Percentiles rank a stretch among this genome's conserved stretches.
These are phyloP conservation scores for Paramyrothecium roridum DNA, from an alignment of 2,329 filamentous ascomycete genomes.

Conservation along the genomic window DNA sequence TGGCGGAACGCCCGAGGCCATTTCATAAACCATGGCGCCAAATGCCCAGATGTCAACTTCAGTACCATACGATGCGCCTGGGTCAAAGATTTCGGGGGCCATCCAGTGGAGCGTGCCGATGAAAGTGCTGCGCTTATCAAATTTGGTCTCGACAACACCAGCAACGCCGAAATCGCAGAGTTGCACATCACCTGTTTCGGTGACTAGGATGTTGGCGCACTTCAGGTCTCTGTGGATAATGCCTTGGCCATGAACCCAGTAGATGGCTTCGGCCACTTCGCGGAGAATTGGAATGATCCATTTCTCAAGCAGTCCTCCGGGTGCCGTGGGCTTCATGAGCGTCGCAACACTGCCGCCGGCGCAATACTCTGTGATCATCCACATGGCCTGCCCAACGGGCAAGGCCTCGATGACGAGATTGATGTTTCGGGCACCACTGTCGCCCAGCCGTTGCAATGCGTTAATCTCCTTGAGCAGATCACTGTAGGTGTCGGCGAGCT, in stretches of 20 bases:
- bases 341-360: constrained; percentile 79
- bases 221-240: constrained; percentile 73
- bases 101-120: constrained; percentile 86
- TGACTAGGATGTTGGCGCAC: constrained; percentile 77
- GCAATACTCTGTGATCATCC: constrained; percentile 86
- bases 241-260: constrained; percentile 65
- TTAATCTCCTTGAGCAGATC: constrained; percentile 68
- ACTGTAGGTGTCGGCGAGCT: constrained; percentile 63
- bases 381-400: constrained; percentile 74
- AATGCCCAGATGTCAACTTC: constrained; percentile 84
- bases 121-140: constrained; percentile 75
- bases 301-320: constrained; percentile 65
- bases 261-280: constrained; percentile 63
- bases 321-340: constrained; percentile 64
- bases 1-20: constrained; percentile 74
- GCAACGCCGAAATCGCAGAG: constrained; percentile 84
- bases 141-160: constrained; percentile 70
- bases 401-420: constrained; percentile 79
- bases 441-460: constrained; percentile 68
- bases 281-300: constrained; percentile 67
- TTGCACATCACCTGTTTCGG: constrained; percentile 73
- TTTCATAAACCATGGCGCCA: constrained; percentile 76
- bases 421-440: constrained; percentile 73
- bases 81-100: constrained; percentile 74
- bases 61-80: constrained; percentile 62